These are phyloP conservation scores for Lojkania enalia DNA, from an alignment of 2,329 filamentous ascomycete genomes.

Conservation along the genomic window DNA sequence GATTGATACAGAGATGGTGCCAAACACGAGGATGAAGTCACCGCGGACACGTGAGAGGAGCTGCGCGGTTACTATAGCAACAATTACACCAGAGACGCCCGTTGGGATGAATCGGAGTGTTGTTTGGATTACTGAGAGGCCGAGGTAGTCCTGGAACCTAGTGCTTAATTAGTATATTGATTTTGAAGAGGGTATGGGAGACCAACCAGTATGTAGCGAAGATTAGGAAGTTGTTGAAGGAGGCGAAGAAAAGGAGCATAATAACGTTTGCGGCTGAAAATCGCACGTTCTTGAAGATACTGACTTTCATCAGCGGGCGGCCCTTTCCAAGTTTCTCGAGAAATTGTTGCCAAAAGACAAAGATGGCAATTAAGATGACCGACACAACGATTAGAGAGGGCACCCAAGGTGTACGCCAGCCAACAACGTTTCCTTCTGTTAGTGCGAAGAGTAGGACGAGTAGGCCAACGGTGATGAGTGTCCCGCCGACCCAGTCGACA, in stretches of 20 bases:
- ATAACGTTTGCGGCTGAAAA: slow-evolving; percentile 67
- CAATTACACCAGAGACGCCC: slow-evolving; percentile 62
- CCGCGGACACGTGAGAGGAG: slow-evolving; percentile 57
- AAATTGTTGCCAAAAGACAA: slow-evolving; percentile 64
- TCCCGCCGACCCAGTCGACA: slow-evolving; percentile 69
- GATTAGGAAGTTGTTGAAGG: slow-evolving; percentile 70
- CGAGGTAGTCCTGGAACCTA: slow-evolving; percentile 67
- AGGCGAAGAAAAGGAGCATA: slow-evolving; percentile 67
- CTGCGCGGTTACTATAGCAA: slow-evolving; percentile 55
- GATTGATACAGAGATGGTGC: slow-evolving; percentile 59
- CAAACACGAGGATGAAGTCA: slow-evolving; percentile 60
- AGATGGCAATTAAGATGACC: slow-evolving; percentile 58
- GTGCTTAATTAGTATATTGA: no score
- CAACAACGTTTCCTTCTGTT: slow-evolving; percentile 70
- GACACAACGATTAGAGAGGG: slow-evolving; percentile 62
- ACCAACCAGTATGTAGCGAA: slow-evolving; percentile 65
- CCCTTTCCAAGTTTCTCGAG: slow-evolving; percentile 57
- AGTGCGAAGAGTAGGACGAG: slow-evolving; percentile 67
- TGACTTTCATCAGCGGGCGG: slow-evolving; percentile 67
- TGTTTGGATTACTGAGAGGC: slow-evolving; percentile 64
- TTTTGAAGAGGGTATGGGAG: background rate
- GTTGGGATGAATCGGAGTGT: slow-evolving; percentile 71
- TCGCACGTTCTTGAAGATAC: slow-evolving; percentile 61
- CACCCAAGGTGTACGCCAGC: slow-evolving; percentile 68
- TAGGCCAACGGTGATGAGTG: slow-evolving; percentile 64